phyloP scores from a whole-genome alignment of 305 asterid species.

The Solanum hybrid region DNA sequence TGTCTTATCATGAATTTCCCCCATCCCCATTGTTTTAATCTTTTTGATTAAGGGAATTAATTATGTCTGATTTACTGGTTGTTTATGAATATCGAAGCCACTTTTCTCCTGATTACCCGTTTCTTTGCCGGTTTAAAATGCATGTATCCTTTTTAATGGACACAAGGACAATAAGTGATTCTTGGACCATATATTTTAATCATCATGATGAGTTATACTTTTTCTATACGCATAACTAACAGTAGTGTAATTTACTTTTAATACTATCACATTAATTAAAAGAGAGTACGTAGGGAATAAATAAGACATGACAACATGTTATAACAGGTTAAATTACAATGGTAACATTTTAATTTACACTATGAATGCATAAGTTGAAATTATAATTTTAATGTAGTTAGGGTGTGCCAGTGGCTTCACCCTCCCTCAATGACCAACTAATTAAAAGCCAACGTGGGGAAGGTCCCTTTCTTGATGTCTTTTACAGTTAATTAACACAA shows the following conservation, averaged over 20 bases:
- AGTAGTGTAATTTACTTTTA: background rate
- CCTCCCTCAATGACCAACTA: background rate
- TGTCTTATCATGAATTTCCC: slow-evolving; percentile 14
- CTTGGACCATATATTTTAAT: background rate
- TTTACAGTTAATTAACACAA: background rate
- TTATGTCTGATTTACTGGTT: slow-evolving; percentile 10
- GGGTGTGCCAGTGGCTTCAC: background rate
- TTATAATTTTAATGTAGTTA: background rate
- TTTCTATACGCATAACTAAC: background rate
- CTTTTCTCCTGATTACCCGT: slow-evolving; percentile 29
- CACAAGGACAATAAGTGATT: background rate
- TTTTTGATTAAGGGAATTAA: slow-evolving; percentile 5
- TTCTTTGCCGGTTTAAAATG: slow-evolving; percentile 27
- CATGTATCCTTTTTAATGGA: background rate
- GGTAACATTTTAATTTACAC: background rate
- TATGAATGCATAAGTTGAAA: background rate
- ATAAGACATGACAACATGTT: background rate
- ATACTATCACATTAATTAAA: background rate
- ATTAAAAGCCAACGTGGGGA: background rate
- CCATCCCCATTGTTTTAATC: slow-evolving; percentile 2
- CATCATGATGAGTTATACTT: background rate
- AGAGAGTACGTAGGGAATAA: background rate
- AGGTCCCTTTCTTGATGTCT: background rate
- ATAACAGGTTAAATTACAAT: background rate
- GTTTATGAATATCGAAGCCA: slow-evolving; percentile 27